A percentile compares a stretch with the other conserved stretches of the same genome.
phyloP scores from a whole-genome alignment of 129 eudicot species.

The Erigeron canadensis region DNA sequence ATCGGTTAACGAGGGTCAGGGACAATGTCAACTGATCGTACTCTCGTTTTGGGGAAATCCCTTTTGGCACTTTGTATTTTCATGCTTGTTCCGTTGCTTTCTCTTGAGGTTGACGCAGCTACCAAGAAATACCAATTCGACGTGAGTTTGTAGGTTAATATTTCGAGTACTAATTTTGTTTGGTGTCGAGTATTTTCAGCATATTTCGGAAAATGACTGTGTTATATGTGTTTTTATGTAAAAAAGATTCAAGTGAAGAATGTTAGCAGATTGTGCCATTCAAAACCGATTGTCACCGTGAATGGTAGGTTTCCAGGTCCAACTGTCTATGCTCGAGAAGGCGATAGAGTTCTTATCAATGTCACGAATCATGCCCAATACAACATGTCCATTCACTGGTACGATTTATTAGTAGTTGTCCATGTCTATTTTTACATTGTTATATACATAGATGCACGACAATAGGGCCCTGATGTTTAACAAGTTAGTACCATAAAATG shows the following conservation, averaged over 20 bases:
- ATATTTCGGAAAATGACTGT: not conserved
- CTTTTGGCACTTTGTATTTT: slow-evolving; percentile 21
- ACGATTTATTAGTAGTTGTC: not conserved
- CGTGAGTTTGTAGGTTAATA: slow-evolving; percentile 30
- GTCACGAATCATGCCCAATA: not conserved
- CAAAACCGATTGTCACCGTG: slow-evolving; percentile 44
- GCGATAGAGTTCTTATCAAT: not conserved
- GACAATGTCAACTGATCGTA: slow-evolving; percentile 30
- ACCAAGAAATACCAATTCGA: slow-evolving; percentile 55
- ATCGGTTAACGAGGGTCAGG: not conserved
- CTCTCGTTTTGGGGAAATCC: slow-evolving; percentile 3
- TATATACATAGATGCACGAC: no score
- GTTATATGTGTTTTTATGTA: not conserved
- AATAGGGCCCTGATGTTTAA: no score
- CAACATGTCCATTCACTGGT: slow-evolving; percentile 7
- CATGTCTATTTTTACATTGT: not conserved
- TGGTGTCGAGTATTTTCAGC: not conserved
- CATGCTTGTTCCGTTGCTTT: slow-evolving; percentile 23
- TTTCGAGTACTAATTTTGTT: not conserved
- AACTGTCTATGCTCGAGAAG: slow-evolving; percentile 40
- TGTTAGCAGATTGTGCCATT: slow-evolving; percentile 53
- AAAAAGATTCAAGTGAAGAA: slow-evolving; percentile 48
- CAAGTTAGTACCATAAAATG: no score
- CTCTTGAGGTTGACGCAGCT: slow-evolving; percentile 40
- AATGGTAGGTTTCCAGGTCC: slow-evolving; percentile 54